phyloP scores from a whole-genome alignment of 202 grass and related monocot genomes.

The Digitaria exilis region DNA sequence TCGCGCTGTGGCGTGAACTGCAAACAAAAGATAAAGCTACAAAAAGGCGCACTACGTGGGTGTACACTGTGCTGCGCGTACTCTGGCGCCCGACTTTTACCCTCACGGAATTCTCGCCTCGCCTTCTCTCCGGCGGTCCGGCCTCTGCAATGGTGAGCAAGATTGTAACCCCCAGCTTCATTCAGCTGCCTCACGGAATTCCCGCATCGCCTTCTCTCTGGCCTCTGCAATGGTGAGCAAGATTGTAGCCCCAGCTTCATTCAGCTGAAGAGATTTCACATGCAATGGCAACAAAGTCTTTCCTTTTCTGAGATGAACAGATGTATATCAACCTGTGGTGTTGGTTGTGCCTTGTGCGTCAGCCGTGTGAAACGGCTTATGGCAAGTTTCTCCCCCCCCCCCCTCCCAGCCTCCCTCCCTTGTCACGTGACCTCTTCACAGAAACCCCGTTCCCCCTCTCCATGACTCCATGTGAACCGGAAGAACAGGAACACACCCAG shows the following conservation, averaged over 20 bases:
- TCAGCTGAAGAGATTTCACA: constrained; percentile 12
- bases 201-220: background rate
- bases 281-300: background rate
- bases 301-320: background rate
- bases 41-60: constrained; percentile 38
- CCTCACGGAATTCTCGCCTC: background rate
- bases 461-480: background rate
- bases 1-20: constrained; percentile 41
- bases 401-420: background rate
- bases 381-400: background rate
- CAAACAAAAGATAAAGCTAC: constrained; percentile 48
- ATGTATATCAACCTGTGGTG: background rate
- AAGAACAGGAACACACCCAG: background rate
- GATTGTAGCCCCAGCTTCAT: background rate
- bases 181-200: background rate
- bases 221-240: background rate
- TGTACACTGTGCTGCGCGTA: background rate
- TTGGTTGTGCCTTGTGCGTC: background rate
- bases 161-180: background rate
- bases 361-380: background rate
- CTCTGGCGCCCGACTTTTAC: background rate
- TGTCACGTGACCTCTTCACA: background rate
- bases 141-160: background rate
- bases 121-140: background rate
- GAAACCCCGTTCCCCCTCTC: background rate